Evolutionary conservation across 2,329 filamentous ascomycete species (phyloP).

Genomic region (Ophiostoma sp.): DNA sequence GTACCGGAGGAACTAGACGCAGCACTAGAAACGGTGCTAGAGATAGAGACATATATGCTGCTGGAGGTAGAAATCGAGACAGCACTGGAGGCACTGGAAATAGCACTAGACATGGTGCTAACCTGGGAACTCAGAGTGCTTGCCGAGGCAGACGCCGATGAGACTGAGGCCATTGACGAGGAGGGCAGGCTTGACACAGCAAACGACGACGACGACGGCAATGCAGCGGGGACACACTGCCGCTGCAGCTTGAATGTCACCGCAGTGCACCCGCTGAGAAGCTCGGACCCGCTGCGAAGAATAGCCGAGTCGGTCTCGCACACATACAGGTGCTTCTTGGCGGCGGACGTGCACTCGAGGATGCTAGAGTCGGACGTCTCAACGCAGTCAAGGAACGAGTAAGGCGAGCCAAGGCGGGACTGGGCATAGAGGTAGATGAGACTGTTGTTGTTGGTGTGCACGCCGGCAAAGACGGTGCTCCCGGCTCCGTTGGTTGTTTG

Average conservation of each 20-base stretch:
- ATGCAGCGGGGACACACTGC: neutral
- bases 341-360: neutral
- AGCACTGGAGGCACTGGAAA: neutral
- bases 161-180: neutral
- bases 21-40: neutral
- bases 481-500: neutral
- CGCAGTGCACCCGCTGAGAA: neutral
- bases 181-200: neutral
- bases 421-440: conserved; percentile 26
- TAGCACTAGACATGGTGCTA: neutral
- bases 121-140: neutral
- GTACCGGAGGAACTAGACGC: neutral
- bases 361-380: neutral
- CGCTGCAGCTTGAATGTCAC: neutral
- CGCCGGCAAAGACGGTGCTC: conserved; percentile 23
- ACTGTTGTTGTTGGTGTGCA: conserved; percentile 27
- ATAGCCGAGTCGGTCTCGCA: neutral
- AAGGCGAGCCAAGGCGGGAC: neutral
- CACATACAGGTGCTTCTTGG: neutral
- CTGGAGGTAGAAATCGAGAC: neutral
- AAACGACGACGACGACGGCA: neutral
- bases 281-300: neutral
- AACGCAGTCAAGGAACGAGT: neutral
- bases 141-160: neutral
- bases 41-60: neutral